phyloP scores from a whole-genome alignment of 352 stramenopile species.

The Phytophthora multivora region DNA sequence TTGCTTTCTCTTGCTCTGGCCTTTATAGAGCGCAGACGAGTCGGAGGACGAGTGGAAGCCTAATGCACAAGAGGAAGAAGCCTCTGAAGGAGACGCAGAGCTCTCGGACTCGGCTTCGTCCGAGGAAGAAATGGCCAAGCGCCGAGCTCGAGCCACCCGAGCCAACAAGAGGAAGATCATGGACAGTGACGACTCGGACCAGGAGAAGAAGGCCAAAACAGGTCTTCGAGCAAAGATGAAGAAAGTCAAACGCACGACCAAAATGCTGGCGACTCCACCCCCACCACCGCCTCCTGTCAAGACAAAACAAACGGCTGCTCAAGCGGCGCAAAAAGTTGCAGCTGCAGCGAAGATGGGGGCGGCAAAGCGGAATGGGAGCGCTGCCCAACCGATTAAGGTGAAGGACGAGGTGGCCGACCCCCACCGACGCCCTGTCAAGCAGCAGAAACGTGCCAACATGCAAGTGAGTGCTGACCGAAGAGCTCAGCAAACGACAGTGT shows the following conservation, averaged over 20 bases:
- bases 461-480: constrained; percentile 32
- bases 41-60: constrained; percentile 53
- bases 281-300: constrained; percentile 11
- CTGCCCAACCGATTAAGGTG: neutral
- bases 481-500: constrained; percentile 9
- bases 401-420: constrained; percentile 45
- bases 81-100: constrained; percentile 42
- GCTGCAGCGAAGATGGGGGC: constrained; percentile 29
- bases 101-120: constrained; percentile 40
- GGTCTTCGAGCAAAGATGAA: constrained; percentile 17
- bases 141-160: constrained; percentile 1
- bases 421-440: constrained; percentile 76
- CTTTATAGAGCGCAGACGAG: constrained; percentile 38
- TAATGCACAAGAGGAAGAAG: constrained; percentile 39
- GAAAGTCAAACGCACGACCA: constrained; percentile 27
- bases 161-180: constrained; percentile 57
- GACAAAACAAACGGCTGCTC: constrained; percentile 12
- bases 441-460: constrained; percentile 51
- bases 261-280: constrained; percentile 10
- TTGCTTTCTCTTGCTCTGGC: constrained; percentile 14
- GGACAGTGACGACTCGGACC: constrained; percentile 60
- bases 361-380: constrained; percentile 12
- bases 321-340: constrained; percentile 25
- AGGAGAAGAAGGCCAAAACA: constrained; percentile 26
- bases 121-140: constrained; percentile 39